Evolutionary conservation across 2,329 filamentous ascomycete genomes (phyloP).

Genomic region (Ascochyta pisi): DNA sequence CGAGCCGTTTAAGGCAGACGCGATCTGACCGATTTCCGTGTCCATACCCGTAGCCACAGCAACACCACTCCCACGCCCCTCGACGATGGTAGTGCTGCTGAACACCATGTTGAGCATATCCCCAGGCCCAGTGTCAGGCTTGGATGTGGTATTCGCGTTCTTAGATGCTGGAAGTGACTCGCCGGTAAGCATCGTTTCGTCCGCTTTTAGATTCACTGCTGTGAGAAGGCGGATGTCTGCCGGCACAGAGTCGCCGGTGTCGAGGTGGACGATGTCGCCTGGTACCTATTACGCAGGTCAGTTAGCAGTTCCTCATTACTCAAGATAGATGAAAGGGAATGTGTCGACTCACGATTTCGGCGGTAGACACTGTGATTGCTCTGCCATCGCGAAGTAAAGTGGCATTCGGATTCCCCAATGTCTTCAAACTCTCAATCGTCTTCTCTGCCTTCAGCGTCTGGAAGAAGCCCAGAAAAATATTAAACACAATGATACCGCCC

Average conservation of each 20-base stretch:
- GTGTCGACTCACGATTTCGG: conserved; percentile 61
- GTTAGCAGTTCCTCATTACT: background rate
- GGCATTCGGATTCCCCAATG: conserved; percentile 54
- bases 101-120: conserved; percentile 74
- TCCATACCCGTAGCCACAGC: conserved; percentile 72
- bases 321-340: background rate
- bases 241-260: conserved; percentile 71
- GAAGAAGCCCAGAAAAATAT: conserved; percentile 53
- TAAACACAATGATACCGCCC: conserved; percentile 53
- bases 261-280: conserved; percentile 68
- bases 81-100: conserved; percentile 71
- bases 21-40: conserved; percentile 76
- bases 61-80: conserved; percentile 71
- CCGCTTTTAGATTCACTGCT: conserved; percentile 75
- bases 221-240: conserved; percentile 69
- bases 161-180: conserved; percentile 74
- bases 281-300: conserved; percentile 55
- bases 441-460: conserved; percentile 56
- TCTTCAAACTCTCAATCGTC: conserved; percentile 55
- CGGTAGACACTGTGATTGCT: conserved; percentile 59
- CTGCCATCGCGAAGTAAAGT: conserved; percentile 60
- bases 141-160: conserved; percentile 61
- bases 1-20: conserved; percentile 62
- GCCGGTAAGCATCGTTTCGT: conserved; percentile 73
- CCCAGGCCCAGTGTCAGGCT: conserved; percentile 64